Evolutionary conservation across 106 monocot species (phyloP).

Genomic region (Dendrobium catenatum): DNA sequence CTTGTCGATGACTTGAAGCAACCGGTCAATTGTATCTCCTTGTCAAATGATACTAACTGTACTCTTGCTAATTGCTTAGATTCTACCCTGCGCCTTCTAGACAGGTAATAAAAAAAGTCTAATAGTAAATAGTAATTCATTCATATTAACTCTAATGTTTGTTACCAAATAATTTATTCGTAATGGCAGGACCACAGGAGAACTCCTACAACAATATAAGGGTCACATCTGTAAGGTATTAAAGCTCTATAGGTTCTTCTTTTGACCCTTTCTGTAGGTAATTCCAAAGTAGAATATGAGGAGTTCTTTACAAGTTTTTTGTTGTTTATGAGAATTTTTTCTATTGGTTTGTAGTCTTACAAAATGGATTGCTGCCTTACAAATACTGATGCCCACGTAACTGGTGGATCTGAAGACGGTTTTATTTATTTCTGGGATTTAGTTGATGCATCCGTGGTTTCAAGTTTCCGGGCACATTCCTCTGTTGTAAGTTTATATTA

Average conservation of each 20-base stretch:
- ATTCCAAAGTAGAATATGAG: background rate
- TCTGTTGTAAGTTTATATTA: constrained; percentile 63
- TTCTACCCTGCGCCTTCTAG: constrained; percentile 84
- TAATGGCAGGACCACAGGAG: constrained; percentile 58
- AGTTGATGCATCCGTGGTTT: constrained; percentile 80
- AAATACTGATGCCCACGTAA: constrained; percentile 89
- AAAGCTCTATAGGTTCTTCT: background rate
- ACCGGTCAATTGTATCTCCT: constrained; percentile 87
- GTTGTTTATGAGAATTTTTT: background rate
- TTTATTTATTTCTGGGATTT: constrained; percentile 94
- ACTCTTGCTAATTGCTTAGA: constrained; percentile 85
- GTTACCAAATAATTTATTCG: background rate
- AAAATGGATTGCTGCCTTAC: constrained; percentile 99
- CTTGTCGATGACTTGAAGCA: constrained; percentile 78
- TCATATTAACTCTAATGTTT: background rate
- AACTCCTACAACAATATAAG: constrained; percentile 93
- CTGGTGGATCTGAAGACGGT: constrained; percentile 90
- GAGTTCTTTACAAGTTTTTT: background rate
- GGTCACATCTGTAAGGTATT: constrained; percentile 91
- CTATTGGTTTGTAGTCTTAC: constrained; percentile 48
- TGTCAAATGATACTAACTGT: constrained; percentile 94
- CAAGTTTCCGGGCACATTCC: constrained; percentile 69
- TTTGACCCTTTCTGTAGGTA: background rate
- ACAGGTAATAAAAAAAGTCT: constrained; percentile 42
- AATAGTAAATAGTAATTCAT: background rate